Conservation (phyloP, 73 alveolate species). For the Tetrahymena borealis region DNA sequence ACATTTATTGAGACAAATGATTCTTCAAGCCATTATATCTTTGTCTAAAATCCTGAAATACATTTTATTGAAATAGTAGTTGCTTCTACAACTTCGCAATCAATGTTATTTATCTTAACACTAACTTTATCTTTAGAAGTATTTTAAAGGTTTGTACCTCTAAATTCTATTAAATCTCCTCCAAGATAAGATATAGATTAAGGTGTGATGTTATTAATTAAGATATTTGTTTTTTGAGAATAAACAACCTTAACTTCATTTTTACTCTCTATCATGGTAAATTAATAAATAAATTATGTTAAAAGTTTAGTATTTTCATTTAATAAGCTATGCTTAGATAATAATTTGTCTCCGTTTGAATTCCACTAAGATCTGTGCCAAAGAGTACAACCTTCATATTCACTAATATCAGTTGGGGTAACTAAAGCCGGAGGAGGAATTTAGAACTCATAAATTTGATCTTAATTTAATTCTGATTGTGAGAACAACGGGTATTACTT, state of each 20-base stretch:
- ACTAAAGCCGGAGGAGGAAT: too few relatives aligned
- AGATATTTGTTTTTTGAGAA: background rate
- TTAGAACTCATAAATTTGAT: background rate
- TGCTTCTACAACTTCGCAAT: background rate
- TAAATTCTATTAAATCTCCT: background rate
- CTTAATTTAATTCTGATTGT: background rate
- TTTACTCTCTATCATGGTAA: background rate
- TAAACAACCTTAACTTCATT: background rate
- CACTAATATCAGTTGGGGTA: background rate
- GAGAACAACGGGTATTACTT: background rate
- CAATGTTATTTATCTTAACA: background rate
- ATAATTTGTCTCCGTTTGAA: background rate
- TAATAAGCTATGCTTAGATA: background rate
- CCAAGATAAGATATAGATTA: background rate
- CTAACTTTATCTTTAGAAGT: background rate
- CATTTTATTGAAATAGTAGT: background rate
- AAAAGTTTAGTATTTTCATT: background rate
- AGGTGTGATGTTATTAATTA: background rate
- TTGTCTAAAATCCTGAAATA: background rate
- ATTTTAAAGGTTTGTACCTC: background rate
- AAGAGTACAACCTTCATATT: background rate
- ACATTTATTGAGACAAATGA: background rate
- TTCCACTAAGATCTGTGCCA: background rate
- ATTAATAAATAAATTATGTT: too few relatives aligned
- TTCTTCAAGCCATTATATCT: background rate